A percentile compares a stretch with the other conserved stretches of the same genome.
These are phyloP conservation scores for Ochetophila trinervis DNA, from an alignment of 306 rosid genomes.

Conservation along the genomic window DNA sequence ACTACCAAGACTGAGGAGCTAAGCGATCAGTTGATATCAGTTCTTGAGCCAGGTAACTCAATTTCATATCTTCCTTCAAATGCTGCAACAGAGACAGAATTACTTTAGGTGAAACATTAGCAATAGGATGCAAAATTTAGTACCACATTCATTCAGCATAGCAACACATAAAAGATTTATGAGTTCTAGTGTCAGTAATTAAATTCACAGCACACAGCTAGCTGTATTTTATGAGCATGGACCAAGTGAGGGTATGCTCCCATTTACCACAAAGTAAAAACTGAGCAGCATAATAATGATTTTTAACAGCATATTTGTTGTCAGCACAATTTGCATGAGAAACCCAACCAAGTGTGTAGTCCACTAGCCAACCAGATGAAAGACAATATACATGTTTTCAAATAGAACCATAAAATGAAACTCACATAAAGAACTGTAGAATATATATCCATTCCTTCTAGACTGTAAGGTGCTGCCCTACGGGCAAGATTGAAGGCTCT, in stretches of 20 bases:
- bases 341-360: conserved; percentile 8
- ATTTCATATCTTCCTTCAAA: conserved; percentile 97
- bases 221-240: too few species aligned
- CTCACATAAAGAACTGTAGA: conserved; percentile 98
- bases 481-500: conserved; percentile 83
- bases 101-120: conserved; percentile 26
- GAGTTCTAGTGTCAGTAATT: not conserved
- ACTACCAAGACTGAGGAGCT: conserved; percentile 94
- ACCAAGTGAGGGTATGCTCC: too few species aligned
- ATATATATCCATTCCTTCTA: conserved; percentile 96
- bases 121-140: not conserved
- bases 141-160: conserved; percentile 5
- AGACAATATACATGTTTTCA: not conserved
- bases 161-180: not conserved
- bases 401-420: conserved; percentile 18
- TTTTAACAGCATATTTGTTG: not conserved
- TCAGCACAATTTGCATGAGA: not conserved
- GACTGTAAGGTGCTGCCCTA: conserved; percentile 68
- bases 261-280: not conserved
- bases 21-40: conserved; percentile 85
- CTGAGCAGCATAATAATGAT: not conserved
- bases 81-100: conserved; percentile 60
- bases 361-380: not conserved
- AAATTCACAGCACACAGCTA: not conserved
- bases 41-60: conserved; percentile 93